phyloP scores from a whole-genome alignment of 345 rosid species.

The Murraya koenigii region DNA sequence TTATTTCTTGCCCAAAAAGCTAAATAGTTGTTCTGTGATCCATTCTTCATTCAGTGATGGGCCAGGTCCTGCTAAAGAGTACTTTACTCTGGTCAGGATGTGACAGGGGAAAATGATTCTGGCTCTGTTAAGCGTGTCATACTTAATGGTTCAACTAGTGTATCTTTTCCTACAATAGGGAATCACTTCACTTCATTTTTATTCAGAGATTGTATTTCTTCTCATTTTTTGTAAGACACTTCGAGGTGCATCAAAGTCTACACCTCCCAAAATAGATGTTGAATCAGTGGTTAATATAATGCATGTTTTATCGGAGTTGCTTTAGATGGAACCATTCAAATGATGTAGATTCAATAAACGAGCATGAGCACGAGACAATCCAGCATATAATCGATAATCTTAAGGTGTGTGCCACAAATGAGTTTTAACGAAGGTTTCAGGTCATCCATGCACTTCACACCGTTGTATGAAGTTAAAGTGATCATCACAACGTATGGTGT shows the following conservation, averaged over 20 bases:
- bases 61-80: slow-evolving; percentile 13
- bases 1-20: slow-evolving; percentile 4
- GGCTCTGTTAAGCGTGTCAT: not conserved
- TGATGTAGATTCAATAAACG: slow-evolving; percentile 30
- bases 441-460: slow-evolving; percentile 19
- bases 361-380: slow-evolving; percentile 42
- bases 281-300: slow-evolving; percentile 37
- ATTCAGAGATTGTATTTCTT: slow-evolving; percentile 19
- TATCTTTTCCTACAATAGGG: slow-evolving; percentile 16
- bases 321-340: slow-evolving; percentile 43
- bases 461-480: slow-evolving; percentile 27
- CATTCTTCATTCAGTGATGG: slow-evolving; percentile 14
- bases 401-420: slow-evolving; percentile 29
- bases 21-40: slow-evolving; percentile 5
- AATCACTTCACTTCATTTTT: slow-evolving; percentile 21
- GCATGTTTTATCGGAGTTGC: slow-evolving; percentile 49
- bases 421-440: slow-evolving; percentile 24
- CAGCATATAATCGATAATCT: slow-evolving; percentile 48
- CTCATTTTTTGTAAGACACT: slow-evolving; percentile 16
- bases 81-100: slow-evolving; percentile 11
- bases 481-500: slow-evolving; percentile 38
- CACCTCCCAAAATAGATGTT: slow-evolving; percentile 32
- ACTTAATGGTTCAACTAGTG: slow-evolving; percentile 17
- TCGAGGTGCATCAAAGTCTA: slow-evolving; percentile 23
- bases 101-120: not conserved